A percentile compares a stretch with the other conserved stretches of the same genome.
phyloP scores from a whole-genome alignment of 306 rosid species.

The Quillaja saponaria region DNA sequence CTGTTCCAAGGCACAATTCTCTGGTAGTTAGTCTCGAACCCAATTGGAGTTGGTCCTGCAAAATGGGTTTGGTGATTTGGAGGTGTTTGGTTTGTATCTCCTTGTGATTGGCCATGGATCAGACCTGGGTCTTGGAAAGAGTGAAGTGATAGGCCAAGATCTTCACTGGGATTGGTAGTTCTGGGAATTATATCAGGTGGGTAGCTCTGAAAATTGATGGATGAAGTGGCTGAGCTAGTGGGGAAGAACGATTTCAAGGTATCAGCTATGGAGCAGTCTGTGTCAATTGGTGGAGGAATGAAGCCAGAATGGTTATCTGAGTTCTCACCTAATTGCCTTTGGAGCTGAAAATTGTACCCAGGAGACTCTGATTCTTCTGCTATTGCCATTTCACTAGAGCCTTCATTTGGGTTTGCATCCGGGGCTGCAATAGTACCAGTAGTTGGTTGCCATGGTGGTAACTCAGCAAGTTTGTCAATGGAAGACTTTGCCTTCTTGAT shows the following conservation, averaged over 20 bases:
- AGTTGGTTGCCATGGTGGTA: slow-evolving; percentile 64
- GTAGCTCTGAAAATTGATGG: slow-evolving; percentile 61
- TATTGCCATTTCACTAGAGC: slow-evolving; percentile 44
- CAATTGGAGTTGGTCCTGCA: slow-evolving; percentile 37
- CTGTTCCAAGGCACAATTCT: slow-evolving; percentile 56
- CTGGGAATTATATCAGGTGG: slow-evolving; percentile 50
- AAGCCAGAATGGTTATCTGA: slow-evolving; percentile 39
- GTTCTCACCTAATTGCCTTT: slow-evolving; percentile 41
- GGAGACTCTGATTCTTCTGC: slow-evolving; percentile 64
- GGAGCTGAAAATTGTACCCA: slow-evolving; percentile 61
- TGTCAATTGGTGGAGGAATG: slow-evolving; percentile 41
- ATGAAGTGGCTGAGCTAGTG: slow-evolving; percentile 50
- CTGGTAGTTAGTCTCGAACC: slow-evolving; percentile 50
- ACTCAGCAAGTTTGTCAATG: slow-evolving; percentile 73
- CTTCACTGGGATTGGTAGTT: slow-evolving; percentile 42
- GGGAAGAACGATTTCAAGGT: slow-evolving; percentile 58
- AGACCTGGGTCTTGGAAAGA: slow-evolving; percentile 51
- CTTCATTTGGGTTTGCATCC: slow-evolving; percentile 38
- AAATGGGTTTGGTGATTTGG: slow-evolving; percentile 44
- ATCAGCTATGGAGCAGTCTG: slow-evolving; percentile 49
- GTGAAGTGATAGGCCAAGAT: slow-evolving; percentile 81
- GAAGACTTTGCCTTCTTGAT: slow-evolving; percentile 70
- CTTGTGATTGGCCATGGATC: slow-evolving; percentile 40
- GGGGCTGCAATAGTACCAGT: slow-evolving; percentile 2
- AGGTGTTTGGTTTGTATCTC: slow-evolving; percentile 29